Evolutionary conservation across 2,329 filamentous ascomycete species (phyloP).

Genomic region (Botryotinia narcissicola): DNA sequence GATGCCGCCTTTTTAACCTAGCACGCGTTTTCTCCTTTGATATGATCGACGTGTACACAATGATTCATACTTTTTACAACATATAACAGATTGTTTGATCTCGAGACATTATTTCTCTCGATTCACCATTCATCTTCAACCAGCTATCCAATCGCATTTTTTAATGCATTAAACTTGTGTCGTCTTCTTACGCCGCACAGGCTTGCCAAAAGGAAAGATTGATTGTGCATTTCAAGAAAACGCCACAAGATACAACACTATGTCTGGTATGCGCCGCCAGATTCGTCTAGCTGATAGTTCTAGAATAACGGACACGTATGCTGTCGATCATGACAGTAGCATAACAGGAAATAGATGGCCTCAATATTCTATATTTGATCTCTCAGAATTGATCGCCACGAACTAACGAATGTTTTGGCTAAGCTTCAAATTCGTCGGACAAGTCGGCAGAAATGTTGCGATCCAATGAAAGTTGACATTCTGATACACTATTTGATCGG

Average conservation of each 20-base stretch:
- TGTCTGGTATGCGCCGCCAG: background rate
- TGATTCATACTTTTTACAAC: background rate
- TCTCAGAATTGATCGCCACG: background rate
- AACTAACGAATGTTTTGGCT: background rate
- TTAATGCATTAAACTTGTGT: background rate
- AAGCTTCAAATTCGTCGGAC: background rate
- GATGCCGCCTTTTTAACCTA: background rate
- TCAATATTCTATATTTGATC: background rate
- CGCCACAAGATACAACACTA: background rate
- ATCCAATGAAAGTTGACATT: background rate
- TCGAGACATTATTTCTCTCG: background rate
- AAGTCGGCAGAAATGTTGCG: background rate
- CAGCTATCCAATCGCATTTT: background rate
- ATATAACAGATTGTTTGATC: background rate
- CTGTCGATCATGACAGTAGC: background rate
- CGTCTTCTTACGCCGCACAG: background rate
- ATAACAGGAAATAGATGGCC: background rate
- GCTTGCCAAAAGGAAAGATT: slow-evolving; percentile 2
- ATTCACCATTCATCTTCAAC: too few species aligned
- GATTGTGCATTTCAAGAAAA: background rate
- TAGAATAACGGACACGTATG: background rate
- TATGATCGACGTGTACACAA: background rate
- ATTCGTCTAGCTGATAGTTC: background rate
- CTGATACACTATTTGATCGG: background rate
- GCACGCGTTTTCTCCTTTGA: background rate